These are phyloP conservation scores for Chaetoceros muelleri DNA, from an alignment of 108 stramenopile genomes.

Conservation along the genomic window DNA sequence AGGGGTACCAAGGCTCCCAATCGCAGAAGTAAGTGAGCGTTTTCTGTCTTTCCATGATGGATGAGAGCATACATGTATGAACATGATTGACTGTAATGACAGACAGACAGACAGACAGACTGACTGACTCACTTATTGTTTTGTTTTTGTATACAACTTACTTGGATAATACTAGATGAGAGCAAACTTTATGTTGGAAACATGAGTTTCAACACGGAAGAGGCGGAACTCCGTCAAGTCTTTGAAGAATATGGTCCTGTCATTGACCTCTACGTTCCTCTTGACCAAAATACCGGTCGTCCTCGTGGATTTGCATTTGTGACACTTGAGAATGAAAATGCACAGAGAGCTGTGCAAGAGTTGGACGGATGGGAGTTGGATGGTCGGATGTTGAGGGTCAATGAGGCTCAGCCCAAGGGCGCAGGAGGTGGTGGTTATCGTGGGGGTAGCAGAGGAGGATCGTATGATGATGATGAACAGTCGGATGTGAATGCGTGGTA, in stretches of 20 bases:
- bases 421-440: too few species aligned
- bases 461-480: too few species aligned
- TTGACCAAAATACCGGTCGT: conserved; percentile 42
- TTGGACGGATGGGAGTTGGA: conserved; percentile 77
- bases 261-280: conserved; percentile 63
- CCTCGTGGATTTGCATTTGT: conserved; percentile 86
- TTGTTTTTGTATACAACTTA: background rate
- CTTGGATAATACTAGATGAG: background rate
- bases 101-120: background rate
- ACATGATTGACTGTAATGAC: background rate
- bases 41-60: background rate
- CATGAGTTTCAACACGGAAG: conserved; percentile 57
- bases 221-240: conserved; percentile 38
- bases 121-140: background rate
- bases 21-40: background rate
- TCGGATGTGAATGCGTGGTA: too few species aligned
- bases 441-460: too few species aligned
- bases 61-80: background rate
- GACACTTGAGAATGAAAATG: conserved; percentile 64
- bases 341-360: conserved; percentile 46
- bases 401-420: conserved; percentile 60
- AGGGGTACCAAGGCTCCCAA: conserved; percentile 32
- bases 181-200: conserved; percentile 76
- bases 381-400: conserved; percentile 68
- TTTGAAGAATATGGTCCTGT: conserved; percentile 70